Percentiles rank a stretch among this genome's conserved stretches.
These are phyloP conservation scores for Otatea glauca DNA, from an alignment of 176 grass and related monocot species.

Conservation along the genomic window DNA sequence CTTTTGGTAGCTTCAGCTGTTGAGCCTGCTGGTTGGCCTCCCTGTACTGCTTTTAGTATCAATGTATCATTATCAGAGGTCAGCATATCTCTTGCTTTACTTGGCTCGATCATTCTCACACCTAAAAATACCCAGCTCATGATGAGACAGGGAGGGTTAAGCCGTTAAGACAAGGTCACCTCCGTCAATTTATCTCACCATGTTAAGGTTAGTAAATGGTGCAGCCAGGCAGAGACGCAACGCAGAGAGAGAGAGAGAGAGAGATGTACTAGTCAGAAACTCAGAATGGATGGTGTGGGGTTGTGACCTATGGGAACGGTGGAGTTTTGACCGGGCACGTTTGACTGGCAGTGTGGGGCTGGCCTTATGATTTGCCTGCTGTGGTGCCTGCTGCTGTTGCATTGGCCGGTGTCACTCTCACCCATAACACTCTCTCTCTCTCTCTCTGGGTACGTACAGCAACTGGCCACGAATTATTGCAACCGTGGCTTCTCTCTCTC, in stretches of 20 bases:
- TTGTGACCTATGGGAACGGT: background rate
- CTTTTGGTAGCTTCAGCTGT: background rate
- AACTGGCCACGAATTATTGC: constrained; percentile 45
- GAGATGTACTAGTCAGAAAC: background rate
- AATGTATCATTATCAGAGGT: background rate
- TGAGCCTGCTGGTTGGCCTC: background rate
- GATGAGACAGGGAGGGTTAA: constrained; percentile 4
- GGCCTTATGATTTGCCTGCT: constrained; percentile 55
- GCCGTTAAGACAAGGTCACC: background rate
- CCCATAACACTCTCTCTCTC: background rate
- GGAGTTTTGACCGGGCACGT: constrained; percentile 43
- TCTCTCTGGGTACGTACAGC: background rate
- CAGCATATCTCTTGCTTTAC: background rate
- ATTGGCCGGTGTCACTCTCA: constrained; percentile 37
- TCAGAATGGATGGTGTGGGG: background rate
- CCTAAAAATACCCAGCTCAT: background rate
- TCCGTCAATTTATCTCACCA: background rate
- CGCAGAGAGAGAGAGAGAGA: background rate
- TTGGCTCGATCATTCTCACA: background rate
- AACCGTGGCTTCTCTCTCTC: background rate
- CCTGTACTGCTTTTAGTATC: background rate
- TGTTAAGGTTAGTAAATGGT: background rate
- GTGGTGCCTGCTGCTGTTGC: constrained; percentile 40
- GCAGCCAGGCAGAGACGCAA: too few species aligned
- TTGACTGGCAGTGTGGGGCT: constrained; percentile 42